phyloP scores from a whole-genome alignment of 2,329 filamentous ascomycete genomes.

The Cadophora sp. region DNA sequence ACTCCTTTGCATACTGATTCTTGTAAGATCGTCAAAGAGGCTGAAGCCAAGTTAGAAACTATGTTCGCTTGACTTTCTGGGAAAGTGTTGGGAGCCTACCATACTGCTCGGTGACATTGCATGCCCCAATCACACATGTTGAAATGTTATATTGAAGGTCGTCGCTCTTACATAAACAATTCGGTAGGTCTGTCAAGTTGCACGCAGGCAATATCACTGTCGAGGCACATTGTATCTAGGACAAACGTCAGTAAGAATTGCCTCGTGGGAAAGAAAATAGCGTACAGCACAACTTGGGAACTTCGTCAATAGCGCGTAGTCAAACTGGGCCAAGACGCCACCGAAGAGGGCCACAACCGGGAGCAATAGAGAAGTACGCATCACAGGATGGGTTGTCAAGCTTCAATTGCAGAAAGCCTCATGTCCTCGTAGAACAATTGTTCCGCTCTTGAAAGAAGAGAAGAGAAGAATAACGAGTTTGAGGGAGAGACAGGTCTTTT shows the following conservation, averaged over 20 bases:
- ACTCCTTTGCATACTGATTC: slow-evolving; percentile 27
- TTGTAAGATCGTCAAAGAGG: slow-evolving; percentile 21
- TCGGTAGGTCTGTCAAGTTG: slow-evolving; percentile 19
- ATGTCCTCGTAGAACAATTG: not conserved
- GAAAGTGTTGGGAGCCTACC: slow-evolving; percentile 19
- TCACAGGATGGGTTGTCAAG: not conserved
- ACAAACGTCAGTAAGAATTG: not conserved
- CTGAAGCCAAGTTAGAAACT: slow-evolving; percentile 5
- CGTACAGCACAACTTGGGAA: slow-evolving; percentile 26
- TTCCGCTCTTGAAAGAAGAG: not conserved
- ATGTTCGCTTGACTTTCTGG: not conserved
- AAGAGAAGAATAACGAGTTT: not conserved
- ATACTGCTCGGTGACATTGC: slow-evolving; percentile 30
- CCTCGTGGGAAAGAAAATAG: not conserved
- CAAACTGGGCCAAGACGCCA: slow-evolving; percentile 11
- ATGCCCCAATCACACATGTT: slow-evolving; percentile 28
- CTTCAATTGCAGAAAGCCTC: slow-evolving; percentile 5
- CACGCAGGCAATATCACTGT: slow-evolving; percentile 18
- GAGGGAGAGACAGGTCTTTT: not conserved
- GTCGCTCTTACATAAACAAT: slow-evolving; percentile 33
- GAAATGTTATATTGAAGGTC: slow-evolving; percentile 30
- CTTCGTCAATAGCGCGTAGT: slow-evolving; percentile 12
- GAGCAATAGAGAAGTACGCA: not conserved
- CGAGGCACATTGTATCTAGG: slow-evolving; percentile 8
- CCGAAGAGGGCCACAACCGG: slow-evolving; percentile 17